Evolutionary conservation across 345 rosid species (phyloP).

Genomic region (Citrus sinensis): DNA sequence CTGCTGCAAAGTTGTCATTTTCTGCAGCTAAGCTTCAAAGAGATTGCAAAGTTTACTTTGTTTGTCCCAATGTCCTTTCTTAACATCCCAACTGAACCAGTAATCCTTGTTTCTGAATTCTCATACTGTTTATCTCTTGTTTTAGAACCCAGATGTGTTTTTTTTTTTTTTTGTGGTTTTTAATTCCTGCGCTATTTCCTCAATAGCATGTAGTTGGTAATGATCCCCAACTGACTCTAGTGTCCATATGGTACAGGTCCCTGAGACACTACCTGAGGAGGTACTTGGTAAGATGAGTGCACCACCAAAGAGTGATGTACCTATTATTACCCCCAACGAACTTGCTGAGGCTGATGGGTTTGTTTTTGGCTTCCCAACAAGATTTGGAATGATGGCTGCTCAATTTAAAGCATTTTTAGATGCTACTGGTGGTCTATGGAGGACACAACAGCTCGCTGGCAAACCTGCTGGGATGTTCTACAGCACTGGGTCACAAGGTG

Average conservation of each 20-base stretch:
- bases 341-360: slow-evolving; percentile 92
- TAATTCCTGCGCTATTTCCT: neutral
- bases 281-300: slow-evolving; percentile 88
- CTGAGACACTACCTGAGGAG: slow-evolving; percentile 84
- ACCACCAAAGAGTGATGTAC: slow-evolving; percentile 80
- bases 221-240: neutral
- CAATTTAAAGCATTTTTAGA: slow-evolving; percentile 95
- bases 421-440: slow-evolving; percentile 94
- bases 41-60: no score
- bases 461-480: slow-evolving; percentile 95
- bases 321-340: slow-evolving; percentile 65
- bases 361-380: slow-evolving; percentile 90
- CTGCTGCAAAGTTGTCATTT: no score
- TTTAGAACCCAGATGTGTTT: neutral
- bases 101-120: neutral
- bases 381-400: slow-evolving; percentile 99
- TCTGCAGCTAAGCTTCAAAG: no score
- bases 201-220: neutral
- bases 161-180: neutral
- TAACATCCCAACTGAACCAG: neutral
- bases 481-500: slow-evolving; percentile 99
- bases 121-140: neutral
- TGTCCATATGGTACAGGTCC: slow-evolving; percentile 46
- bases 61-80: neutral
- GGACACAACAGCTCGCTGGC: slow-evolving; percentile 90